Percentiles rank a stretch among this genome's conserved stretches.
These are phyloP conservation scores for Chlamydomonas urium DNA, from an alignment of 139 green algal species.

Conservation along the genomic window DNA sequence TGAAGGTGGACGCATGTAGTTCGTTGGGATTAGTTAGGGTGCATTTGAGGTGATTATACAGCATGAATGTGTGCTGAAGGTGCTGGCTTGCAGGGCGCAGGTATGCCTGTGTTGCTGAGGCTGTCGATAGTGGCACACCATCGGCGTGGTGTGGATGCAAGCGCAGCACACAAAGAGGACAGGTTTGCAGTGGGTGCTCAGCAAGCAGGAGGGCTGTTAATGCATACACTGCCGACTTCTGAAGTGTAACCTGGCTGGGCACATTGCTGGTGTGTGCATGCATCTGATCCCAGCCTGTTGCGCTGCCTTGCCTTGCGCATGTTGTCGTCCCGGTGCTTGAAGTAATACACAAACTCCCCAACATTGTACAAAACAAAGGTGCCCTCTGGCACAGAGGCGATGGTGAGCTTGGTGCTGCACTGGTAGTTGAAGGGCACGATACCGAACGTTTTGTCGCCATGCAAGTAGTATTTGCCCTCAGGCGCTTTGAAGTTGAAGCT, in stretches of 20 bases:
- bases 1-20: background rate
- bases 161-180: no score
- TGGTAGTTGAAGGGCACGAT: constrained; percentile 38
- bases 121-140: no score
- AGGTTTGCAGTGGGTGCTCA: background rate
- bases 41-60: background rate
- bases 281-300: background rate
- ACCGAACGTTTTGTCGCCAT: constrained; percentile 29
- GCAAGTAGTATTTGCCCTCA: constrained; percentile 25
- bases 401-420: constrained; percentile 31
- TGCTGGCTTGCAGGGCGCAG: background rate
- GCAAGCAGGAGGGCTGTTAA: background rate
- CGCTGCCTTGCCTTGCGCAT: background rate
- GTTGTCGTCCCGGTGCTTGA: background rate
- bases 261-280: background rate
- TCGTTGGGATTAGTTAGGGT: background rate
- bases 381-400: constrained; percentile 34
- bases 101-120: background rate
- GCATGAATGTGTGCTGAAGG: background rate
- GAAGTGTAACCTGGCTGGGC: background rate
- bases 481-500: constrained; percentile 51
- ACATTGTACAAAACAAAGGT: constrained; percentile 52
- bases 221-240: background rate
- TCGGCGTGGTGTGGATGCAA: no score
- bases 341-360: constrained; percentile 13